phyloP scores from a whole-genome alignment of 1,284 basidiomycete genomes.

The Ceratobasidium sp. region DNA sequence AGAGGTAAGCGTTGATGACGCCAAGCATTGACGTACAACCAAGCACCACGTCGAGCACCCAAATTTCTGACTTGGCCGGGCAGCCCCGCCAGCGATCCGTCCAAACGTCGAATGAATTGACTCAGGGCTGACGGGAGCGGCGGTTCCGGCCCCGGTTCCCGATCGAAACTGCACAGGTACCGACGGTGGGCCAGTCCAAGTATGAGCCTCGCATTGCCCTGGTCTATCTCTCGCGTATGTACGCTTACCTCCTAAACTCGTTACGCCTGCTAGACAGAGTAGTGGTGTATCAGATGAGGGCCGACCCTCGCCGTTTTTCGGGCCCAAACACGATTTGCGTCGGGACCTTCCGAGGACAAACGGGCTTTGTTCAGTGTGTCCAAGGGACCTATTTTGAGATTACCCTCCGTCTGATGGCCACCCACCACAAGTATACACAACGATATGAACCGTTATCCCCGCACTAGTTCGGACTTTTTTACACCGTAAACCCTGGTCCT shows the following conservation, averaged over 20 bases:
- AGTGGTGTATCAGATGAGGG: no score
- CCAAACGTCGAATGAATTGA: background rate
- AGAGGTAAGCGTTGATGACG: no score
- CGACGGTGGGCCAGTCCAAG: background rate
- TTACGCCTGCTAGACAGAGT: background rate
- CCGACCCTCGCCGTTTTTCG: background rate
- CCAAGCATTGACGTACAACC: no score
- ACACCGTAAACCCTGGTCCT: no score
- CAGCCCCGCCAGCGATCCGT: constrained; percentile 8
- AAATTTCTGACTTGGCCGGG: no score
- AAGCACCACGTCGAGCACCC: no score
- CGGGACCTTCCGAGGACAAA: constrained; percentile 17
- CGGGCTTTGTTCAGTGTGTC: background rate
- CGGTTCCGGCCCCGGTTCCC: constrained; percentile 1
- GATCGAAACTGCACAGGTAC: constrained; percentile 11
- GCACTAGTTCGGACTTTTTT: background rate
- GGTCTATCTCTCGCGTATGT: background rate
- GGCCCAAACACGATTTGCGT: background rate
- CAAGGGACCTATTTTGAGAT: constrained; percentile 2
- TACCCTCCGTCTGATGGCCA: background rate
- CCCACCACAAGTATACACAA: no score
- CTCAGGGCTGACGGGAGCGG: constrained; percentile 3
- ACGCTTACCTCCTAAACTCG: background rate
- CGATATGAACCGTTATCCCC: constrained; percentile 5
- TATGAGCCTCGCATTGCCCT: no score